A percentile compares a stretch with the other conserved stretches of the same genome.
Conservation (phyloP, 805 yeast genomes). For the Debaryomyces tyrocola region DNA sequence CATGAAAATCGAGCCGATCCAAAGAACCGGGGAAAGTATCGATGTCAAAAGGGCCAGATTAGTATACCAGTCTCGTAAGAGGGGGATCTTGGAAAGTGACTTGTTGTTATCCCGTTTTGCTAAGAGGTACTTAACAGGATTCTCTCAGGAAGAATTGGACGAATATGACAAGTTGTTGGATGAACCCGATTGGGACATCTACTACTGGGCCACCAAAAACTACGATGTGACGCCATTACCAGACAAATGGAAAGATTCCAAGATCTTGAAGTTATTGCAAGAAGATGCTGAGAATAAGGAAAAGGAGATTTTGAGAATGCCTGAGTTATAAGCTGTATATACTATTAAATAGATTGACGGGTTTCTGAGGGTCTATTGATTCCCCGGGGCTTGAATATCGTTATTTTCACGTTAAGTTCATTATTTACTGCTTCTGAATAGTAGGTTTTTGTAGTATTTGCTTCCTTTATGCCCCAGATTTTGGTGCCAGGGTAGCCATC, state of each 20-base stretch:
- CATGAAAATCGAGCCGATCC: slow-evolving; percentile 75
- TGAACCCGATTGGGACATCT: slow-evolving; percentile 98
- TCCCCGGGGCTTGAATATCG: too few species aligned
- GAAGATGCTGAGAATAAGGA: slow-evolving; percentile 72
- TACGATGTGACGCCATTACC: slow-evolving; percentile 83
- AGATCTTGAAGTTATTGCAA: slow-evolving; percentile 64
- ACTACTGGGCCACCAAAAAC: slow-evolving; percentile 94
- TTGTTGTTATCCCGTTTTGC: slow-evolving; percentile 84
- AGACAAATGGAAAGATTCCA: slow-evolving; percentile 73
- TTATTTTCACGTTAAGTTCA: too few species aligned
- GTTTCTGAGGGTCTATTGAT: too few species aligned
- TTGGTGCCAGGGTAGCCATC: too few species aligned
- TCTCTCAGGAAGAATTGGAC: slow-evolving; percentile 62
- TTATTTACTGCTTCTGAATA: too few species aligned
- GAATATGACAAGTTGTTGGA: slow-evolving; percentile 87
- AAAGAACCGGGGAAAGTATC: slow-evolving; percentile 68
- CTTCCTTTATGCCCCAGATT: too few species aligned
- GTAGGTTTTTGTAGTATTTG: too few species aligned
- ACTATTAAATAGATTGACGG: background rate
- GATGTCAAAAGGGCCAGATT: slow-evolving; percentile 84
- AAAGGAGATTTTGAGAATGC: slow-evolving; percentile 82
- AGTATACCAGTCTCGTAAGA: slow-evolving; percentile 86
- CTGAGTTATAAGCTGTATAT: slow-evolving; percentile 35
- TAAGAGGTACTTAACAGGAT: slow-evolving; percentile 58
- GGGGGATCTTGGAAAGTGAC: slow-evolving; percentile 95